Conservation (phyloP, 179 eudicot genomes). For the Amaranthus tricolor region DNA sequence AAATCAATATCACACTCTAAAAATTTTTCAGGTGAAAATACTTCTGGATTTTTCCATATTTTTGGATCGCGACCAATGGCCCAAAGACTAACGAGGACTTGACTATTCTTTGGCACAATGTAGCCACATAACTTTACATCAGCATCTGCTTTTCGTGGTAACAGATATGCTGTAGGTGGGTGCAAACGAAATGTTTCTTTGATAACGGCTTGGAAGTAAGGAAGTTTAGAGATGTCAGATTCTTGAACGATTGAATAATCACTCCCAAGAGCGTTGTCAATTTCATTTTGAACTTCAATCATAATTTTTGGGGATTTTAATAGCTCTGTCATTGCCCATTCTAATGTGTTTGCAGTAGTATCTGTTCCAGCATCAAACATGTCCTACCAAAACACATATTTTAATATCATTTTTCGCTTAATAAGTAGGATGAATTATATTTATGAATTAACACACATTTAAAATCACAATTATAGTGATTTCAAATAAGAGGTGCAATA, state of each 20-base stretch:
- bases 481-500: too few relatives aligned
- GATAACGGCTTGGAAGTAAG: conserved; percentile 17
- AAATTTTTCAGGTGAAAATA: conserved; percentile 26
- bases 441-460: too few relatives aligned
- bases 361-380: conserved; percentile 13
- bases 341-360: conserved; percentile 21
- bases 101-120: conserved; percentile 19
- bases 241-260: conserved; percentile 6
- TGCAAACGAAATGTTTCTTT: background rate
- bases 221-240: conserved; percentile 1
- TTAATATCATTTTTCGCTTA: background rate
- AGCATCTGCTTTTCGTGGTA: background rate
- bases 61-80: conserved; percentile 27
- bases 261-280: conserved; percentile 13
- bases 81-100: conserved; percentile 25
- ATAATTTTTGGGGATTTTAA: conserved; percentile 15
- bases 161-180: conserved; percentile 20
- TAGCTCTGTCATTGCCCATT: conserved; percentile 30
- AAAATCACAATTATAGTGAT: too few relatives aligned
- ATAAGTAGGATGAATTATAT: too few relatives aligned
- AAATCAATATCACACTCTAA: conserved; percentile 16
- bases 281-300: conserved; percentile 23
- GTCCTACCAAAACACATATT: conserved; percentile 2
- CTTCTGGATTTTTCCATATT: conserved; percentile 20
- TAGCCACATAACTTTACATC: conserved; percentile 13